phyloP scores from a whole-genome alignment of 169 alveolate species.

The Blepharisma undulans region DNA sequence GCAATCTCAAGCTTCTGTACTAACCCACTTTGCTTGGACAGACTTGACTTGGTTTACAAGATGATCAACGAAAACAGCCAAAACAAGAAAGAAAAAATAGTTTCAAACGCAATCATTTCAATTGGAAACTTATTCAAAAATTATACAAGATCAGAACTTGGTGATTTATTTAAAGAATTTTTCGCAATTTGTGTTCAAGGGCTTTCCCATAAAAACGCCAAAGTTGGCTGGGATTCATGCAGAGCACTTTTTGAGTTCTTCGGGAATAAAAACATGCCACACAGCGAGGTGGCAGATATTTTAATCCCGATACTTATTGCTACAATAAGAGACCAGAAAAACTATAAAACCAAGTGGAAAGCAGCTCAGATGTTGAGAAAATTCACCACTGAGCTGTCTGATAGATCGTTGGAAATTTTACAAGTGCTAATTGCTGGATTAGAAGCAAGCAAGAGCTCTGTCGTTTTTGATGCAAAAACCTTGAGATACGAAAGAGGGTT shows the following conservation, averaged over 20 bases:
- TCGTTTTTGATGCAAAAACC: neutral
- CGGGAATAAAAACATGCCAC: neutral
- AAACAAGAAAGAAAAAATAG: neutral
- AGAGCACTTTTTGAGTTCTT: neutral
- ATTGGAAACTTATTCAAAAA: neutral
- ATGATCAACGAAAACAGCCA: slow-evolving; percentile 10
- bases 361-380: neutral
- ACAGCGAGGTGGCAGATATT: neutral
- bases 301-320: neutral
- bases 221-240: slow-evolving; percentile 21
- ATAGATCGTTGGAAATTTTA: neutral
- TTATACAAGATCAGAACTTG: neutral
- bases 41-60: neutral
- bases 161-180: neutral
- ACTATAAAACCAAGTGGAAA: neutral
- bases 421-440: neutral
- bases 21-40: neutral
- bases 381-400: neutral
- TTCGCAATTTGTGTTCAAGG: neutral
- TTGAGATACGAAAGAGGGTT: neutral
- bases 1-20: neutral
- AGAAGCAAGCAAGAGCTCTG: neutral
- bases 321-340: neutral
- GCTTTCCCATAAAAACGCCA: slow-evolving; percentile 10
- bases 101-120: neutral